Percentiles rank a stretch among this genome's conserved stretches.
Conservation (phyloP, 768 basidiomycete genomes). For the Pisolithus marmoratus region DNA sequence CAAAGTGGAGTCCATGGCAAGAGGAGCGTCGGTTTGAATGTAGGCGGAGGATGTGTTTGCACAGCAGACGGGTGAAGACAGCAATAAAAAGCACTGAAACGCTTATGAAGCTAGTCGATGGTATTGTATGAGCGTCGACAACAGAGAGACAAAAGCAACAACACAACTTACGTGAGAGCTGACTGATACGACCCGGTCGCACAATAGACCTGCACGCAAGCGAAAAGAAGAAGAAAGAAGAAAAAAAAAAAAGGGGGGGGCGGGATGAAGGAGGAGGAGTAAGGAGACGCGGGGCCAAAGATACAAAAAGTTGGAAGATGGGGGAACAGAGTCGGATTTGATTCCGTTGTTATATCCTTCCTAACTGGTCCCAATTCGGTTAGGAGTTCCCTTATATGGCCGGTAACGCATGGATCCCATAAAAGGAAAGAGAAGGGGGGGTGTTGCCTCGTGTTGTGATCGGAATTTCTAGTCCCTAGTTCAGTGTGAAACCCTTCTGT, state of each 20-base stretch:
- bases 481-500: slow-evolving; percentile 11
- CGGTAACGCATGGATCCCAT: not conserved
- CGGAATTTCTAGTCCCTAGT: slow-evolving; percentile 30
- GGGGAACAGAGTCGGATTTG: slow-evolving; percentile 10
- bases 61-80: slow-evolving; percentile 41
- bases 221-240: slow-evolving; percentile 16
- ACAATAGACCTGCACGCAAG: slow-evolving; percentile 29
- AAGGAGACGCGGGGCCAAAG: slow-evolving; percentile 19
- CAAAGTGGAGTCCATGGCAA: slow-evolving; percentile 43
- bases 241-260: slow-evolving; percentile 29
- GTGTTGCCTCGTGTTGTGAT: slow-evolving; percentile 26
- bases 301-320: slow-evolving; percentile 12
- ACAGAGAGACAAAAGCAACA: slow-evolving; percentile 1
- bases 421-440: slow-evolving; percentile 18
- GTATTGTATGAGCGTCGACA: slow-evolving; percentile 4
- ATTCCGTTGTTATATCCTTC: slow-evolving; percentile 30
- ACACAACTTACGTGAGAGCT: slow-evolving; percentile 26
- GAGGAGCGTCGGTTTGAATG: slow-evolving; percentile 8
- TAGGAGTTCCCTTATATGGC: slow-evolving; percentile 9
- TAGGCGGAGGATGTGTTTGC: slow-evolving; percentile 30
- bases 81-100: slow-evolving; percentile 29
- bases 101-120: slow-evolving; percentile 12
- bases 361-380: slow-evolving; percentile 2
- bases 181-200: slow-evolving; percentile 28
- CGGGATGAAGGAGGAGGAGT: slow-evolving; percentile 35